Conservation (phyloP, 306 rosid genomes). For the Canavalia gladiata region DNA sequence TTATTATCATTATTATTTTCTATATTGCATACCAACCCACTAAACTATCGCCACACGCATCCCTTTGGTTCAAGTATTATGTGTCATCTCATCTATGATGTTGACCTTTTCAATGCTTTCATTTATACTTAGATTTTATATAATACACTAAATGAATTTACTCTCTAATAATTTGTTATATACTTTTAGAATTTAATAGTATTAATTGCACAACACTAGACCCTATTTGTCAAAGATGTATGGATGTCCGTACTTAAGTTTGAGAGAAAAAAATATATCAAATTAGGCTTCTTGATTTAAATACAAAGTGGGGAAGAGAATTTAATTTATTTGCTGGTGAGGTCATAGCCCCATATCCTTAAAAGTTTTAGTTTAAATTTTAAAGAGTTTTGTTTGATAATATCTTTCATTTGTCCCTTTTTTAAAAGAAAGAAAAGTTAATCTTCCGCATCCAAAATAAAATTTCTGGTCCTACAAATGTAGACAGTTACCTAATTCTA, state of each 20-base stretch:
- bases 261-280: conserved; percentile 2
- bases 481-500: conserved; percentile 30
- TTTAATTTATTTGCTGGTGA: background rate
- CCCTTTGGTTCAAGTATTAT: background rate
- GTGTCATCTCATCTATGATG: background rate
- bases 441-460: background rate
- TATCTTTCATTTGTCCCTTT: background rate
- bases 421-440: background rate
- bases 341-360: background rate
- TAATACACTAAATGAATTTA: background rate
- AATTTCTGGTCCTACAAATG: background rate
- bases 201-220: background rate
- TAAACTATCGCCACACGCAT: conserved; percentile 42
- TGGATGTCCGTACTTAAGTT: conserved; percentile 15
- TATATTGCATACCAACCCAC: conserved; percentile 48
- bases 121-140: background rate
- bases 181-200: background rate
- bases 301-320: background rate
- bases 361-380: background rate
- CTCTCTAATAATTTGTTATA: background rate
- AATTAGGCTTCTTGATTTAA: background rate
- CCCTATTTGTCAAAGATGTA: conserved; percentile 2
- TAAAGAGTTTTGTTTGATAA: background rate
- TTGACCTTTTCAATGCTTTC: conserved; percentile 16
- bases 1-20: background rate